Base-by-base conservation (phyloP, 2,329 filamentous ascomycete species). In the Arthrinium phaeospermum region DNA sequence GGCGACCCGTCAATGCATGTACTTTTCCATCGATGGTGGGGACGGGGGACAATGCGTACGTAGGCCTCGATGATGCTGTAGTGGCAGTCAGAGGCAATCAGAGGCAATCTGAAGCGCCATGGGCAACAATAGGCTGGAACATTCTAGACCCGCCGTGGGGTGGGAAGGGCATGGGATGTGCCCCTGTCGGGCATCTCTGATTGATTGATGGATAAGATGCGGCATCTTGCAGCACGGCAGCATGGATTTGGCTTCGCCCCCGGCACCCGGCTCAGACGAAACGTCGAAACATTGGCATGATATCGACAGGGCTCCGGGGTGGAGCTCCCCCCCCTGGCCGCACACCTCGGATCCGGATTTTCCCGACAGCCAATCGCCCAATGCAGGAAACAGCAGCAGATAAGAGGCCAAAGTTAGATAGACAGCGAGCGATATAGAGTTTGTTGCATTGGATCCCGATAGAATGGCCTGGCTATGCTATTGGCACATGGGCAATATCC, bases 231-330 rank as follows among this genome's bases (percentile, higher is more conserved):
- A n/a, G 47, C n/a, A 49, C 30, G 53, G 16, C 19, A 12, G 34
- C 19, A 64, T n/a, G 57, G 34, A 10, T 41, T 3, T 16, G 53
- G 10, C 10, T 3, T 24, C 10, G 12, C 12, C 19, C 57, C 57
- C 22, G 30, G 53, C 37, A 12, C 53, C 53, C 16, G 30, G 34
- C 22, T 41, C 19, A 24, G 34, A 41, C 12, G 57, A 64, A 64
- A 64, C 34, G 22, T 13, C n/a, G 57, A 64, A 64, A 64, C 57
- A 64, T 64, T n/a, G 34, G 57, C 57, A 41, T 64, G 13, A 64
- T n/a, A 13, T 49, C 6, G 34, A 64, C 34, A 41, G 12, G 34
- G 19, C 30, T 64, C 19, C 7, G 19, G 1, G 57, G 19, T n/a
- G 57, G 57, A 6, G 14, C 19, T 19, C 19, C 47, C n/a, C 46